These are phyloP conservation scores for Acrocalymma vagum DNA, from an alignment of 2,329 filamentous ascomycete species.

Conservation along the genomic window DNA sequence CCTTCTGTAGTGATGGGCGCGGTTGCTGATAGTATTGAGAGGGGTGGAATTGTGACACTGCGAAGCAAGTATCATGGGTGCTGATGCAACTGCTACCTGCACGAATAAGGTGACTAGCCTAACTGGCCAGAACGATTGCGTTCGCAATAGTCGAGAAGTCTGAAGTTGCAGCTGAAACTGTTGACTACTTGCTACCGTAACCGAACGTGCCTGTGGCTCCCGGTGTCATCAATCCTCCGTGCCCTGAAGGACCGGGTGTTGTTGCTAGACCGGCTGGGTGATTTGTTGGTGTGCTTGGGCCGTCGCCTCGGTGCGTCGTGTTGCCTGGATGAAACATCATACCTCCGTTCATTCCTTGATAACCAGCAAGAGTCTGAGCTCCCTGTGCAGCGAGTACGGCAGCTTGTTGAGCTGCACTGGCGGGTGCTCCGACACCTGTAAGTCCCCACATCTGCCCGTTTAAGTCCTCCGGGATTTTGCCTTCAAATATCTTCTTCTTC, in stretches of 20 bases:
- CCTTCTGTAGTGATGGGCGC: too few species aligned
- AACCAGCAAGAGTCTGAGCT: slow-evolving; percentile 36
- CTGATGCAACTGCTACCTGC: too few species aligned
- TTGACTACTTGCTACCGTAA: slow-evolving; percentile 45
- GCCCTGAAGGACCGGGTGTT: slow-evolving; percentile 67
- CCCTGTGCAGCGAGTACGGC: slow-evolving; percentile 54
- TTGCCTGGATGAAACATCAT: slow-evolving; percentile 52
- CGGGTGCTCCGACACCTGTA: slow-evolving; percentile 65
- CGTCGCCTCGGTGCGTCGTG: slow-evolving; percentile 53
- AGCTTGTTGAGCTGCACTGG: slow-evolving; percentile 64
- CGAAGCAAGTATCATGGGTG: too few species aligned
- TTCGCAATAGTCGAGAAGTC: too few species aligned
- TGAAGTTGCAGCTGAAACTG: too few species aligned
- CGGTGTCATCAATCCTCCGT: slow-evolving; percentile 73
- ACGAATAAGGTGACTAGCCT: too few species aligned
- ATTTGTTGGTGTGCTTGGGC: slow-evolving; percentile 74
- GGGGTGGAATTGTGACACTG: too few species aligned
- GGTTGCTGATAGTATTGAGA: too few species aligned
- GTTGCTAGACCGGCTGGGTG: slow-evolving; percentile 59
- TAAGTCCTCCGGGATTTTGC: slow-evolving; percentile 77
- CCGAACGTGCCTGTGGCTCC: slow-evolving; percentile 79
- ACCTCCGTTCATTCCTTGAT: slow-evolving; percentile 45
- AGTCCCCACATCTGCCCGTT: slow-evolving; percentile 96
- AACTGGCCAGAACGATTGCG: too few species aligned
- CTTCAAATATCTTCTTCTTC: slow-evolving; percentile 85